A percentile compares a stretch with the other conserved stretches of the same genome.
Evolutionary conservation across 140 eudicot species (phyloP).

Genomic region (Oenanthe javanica): DNA sequence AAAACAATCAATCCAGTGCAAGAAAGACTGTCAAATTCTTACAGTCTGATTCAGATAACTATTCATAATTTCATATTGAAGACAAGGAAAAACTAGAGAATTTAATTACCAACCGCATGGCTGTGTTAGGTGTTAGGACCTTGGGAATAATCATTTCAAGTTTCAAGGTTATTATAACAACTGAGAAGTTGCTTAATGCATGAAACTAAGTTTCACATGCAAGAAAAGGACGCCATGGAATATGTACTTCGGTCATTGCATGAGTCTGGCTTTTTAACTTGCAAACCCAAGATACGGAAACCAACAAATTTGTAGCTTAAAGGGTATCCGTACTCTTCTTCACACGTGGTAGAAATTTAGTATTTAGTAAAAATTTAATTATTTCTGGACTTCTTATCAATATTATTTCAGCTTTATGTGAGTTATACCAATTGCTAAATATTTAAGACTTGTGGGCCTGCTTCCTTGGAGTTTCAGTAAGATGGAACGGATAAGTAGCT

Average conservation of each 20-base stretch:
- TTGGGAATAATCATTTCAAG: neutral
- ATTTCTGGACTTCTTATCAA: neutral
- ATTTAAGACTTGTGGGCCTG: neutral
- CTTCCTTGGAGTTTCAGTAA: neutral
- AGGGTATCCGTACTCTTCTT: neutral
- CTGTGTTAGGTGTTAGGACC: neutral
- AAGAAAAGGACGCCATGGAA: neutral
- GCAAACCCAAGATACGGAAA: neutral
- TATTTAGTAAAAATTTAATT: neutral
- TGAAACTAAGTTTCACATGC: neutral
- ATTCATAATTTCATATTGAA: too few relatives aligned
- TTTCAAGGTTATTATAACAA: neutral
- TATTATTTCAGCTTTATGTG: neutral
- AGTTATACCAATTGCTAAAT: neutral
- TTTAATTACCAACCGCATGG: neutral
- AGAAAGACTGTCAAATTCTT: neutral
- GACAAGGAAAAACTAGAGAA: neutral
- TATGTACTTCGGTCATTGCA: neutral
- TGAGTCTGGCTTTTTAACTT: neutral
- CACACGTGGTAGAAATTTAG: neutral
- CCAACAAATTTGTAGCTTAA: constrained; percentile 4
- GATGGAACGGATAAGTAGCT: neutral
- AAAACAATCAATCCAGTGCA: neutral
- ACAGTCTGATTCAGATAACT: neutral
- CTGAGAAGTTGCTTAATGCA: constrained; percentile 5